phyloP scores from a whole-genome alignment of 106 monocot genomes.

The Dioscorea dumetorum region DNA sequence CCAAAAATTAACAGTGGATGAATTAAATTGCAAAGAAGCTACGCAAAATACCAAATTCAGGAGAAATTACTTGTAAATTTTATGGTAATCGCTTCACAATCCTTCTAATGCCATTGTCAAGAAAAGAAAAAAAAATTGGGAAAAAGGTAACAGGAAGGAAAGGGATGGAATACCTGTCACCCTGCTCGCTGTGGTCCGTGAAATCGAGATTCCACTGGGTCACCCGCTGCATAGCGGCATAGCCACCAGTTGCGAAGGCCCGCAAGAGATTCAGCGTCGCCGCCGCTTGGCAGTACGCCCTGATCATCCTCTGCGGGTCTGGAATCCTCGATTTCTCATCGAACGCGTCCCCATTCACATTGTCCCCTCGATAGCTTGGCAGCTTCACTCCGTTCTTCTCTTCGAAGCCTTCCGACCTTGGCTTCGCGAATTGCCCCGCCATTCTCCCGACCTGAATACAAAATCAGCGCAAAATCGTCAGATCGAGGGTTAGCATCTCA shows the following conservation, averaged over 20 bases:
- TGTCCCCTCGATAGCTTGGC: constrained; percentile 51
- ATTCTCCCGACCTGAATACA: constrained; percentile 51
- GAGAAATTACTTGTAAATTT: no score
- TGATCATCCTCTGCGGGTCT: constrained; percentile 63
- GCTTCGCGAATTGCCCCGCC: constrained; percentile 78
- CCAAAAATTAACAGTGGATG: no score
- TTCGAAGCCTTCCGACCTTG: constrained; percentile 34
- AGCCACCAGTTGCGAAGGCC: constrained; percentile 53
- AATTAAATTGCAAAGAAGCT: no score
- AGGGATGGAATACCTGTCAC: constrained; percentile 36
- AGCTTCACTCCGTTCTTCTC: constrained; percentile 44
- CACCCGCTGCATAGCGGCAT: constrained; percentile 67
- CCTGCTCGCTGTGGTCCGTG: constrained; percentile 70
- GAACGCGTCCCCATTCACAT: constrained; percentile 39
- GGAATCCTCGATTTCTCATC: constrained; percentile 39
- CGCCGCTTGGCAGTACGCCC: constrained; percentile 47
- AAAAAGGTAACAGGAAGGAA: background rate
- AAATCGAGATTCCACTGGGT: constrained; percentile 80
- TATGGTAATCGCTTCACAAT: no score
- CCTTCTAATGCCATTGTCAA: no score
- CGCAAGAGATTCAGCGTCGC: constrained; percentile 46
- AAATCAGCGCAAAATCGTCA: no score
- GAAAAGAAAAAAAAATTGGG: background rate
- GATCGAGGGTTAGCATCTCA: no score
- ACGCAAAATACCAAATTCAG: no score